phyloP scores from a whole-genome alignment of 164 flowering plant genomes.

The Magnolia changhungtana region DNA sequence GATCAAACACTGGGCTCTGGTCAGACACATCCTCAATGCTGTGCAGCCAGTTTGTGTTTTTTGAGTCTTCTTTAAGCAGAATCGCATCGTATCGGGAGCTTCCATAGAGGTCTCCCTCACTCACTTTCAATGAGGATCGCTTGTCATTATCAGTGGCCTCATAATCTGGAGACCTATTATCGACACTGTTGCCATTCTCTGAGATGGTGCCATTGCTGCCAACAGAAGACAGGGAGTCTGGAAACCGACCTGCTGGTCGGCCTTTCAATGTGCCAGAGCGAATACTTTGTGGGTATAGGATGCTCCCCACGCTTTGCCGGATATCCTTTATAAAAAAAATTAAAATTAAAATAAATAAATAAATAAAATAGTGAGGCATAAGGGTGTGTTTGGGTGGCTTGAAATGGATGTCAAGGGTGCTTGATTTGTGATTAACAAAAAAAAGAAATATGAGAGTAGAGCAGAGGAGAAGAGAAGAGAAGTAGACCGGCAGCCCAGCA shows the following conservation, averaged over 20 bases:
- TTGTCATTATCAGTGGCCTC: constrained; percentile 22
- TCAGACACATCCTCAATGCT: constrained; percentile 67
- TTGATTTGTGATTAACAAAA: too few species aligned
- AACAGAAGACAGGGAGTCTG: constrained; percentile 33
- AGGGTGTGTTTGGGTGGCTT: background rate
- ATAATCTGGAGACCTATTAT: constrained; percentile 23
- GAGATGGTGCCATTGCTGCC: constrained; percentile 33
- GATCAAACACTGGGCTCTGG: constrained; percentile 63
- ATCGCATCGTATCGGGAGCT: constrained; percentile 89
- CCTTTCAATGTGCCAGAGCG: constrained; percentile 50
- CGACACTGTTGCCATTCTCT: constrained; percentile 38
- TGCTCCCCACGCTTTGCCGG: constrained; percentile 52
- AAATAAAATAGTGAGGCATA: background rate
- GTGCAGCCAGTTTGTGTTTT: constrained; percentile 86
- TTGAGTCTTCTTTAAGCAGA: constrained; percentile 78
- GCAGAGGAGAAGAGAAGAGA: too few species aligned
- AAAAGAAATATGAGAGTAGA: too few species aligned
- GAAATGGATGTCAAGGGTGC: too few species aligned
- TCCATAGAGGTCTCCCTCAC: constrained; percentile 61
- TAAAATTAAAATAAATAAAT: constrained; percentile 9
- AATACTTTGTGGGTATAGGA: constrained; percentile 83
- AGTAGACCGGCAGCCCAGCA: too few species aligned
- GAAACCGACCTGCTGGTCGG: constrained; percentile 31
- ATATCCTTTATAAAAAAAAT: constrained; percentile 49
- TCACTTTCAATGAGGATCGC: constrained; percentile 27